Conservation (phyloP, 352 stramenopile species). For the Phytopythium oedochilum region DNA sequence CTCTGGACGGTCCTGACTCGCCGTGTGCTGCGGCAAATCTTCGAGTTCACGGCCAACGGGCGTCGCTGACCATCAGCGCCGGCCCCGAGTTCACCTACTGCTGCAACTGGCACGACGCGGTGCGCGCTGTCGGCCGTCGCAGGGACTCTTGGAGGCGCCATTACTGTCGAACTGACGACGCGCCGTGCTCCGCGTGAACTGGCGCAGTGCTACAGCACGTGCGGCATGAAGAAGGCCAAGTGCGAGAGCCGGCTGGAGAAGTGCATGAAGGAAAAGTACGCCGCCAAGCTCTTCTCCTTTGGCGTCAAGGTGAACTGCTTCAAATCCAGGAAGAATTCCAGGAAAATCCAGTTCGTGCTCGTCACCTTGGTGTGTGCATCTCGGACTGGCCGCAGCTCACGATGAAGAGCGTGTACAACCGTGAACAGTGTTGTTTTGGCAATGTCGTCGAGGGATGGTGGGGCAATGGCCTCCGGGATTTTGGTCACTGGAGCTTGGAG, state of each 20-base stretch:
- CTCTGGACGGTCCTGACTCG: too few species aligned
- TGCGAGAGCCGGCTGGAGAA: slow-evolving; percentile 71
- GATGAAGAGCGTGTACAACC: too few species aligned
- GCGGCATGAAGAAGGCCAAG: slow-evolving; percentile 63
- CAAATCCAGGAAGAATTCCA: too few species aligned
- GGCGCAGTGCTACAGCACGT: slow-evolving; percentile 71
- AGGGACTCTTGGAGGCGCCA: too few species aligned
- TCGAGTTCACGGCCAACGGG: slow-evolving; percentile 74
- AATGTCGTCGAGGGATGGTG: too few species aligned
- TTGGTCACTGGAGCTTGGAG: too few species aligned
- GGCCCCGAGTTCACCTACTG: slow-evolving; percentile 54
- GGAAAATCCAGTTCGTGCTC: too few species aligned
- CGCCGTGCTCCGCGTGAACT: neutral
- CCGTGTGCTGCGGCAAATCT: slow-evolving; percentile 21
- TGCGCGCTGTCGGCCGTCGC: slow-evolving; percentile 15
- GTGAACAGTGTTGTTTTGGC: too few species aligned
- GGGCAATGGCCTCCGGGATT: too few species aligned
- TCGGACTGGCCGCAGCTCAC: too few species aligned
- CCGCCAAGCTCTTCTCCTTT: slow-evolving; percentile 50
- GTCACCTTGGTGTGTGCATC: too few species aligned
- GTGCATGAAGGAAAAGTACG: slow-evolving; percentile 65
- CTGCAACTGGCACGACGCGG: slow-evolving; percentile 80
- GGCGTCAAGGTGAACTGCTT: slow-evolving; percentile 39
- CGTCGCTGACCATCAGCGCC: slow-evolving; percentile 41
- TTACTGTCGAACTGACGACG: neutral